phyloP scores from a whole-genome alignment of 2,329 filamentous ascomycete species.

The Grosmannia penicillata region DNA sequence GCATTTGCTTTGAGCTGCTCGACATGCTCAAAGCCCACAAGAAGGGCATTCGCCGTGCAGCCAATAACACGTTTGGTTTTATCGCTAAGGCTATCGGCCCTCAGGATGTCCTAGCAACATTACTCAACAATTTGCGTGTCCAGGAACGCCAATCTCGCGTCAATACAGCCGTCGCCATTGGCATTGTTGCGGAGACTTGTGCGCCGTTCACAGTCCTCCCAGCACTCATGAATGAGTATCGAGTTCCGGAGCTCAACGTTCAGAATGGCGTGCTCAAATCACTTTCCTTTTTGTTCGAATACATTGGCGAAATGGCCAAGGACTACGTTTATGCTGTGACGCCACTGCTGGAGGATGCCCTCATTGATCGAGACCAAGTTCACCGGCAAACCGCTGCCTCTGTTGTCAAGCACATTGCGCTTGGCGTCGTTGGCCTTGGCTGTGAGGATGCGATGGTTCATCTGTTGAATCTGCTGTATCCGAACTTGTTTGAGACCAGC shows the following conservation, averaged over 20 bases:
- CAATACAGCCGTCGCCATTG: conserved; percentile 95
- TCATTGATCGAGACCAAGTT: conserved; percentile 96
- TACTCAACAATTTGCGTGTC: conserved; percentile 91
- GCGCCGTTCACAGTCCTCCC: conserved; percentile 97
- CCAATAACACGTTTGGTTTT: conserved; percentile 99
- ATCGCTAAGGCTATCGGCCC: conserved; percentile 98
- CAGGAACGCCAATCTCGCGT: conserved; percentile 97
- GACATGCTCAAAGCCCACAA: conserved; percentile 99
- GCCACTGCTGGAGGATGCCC: conserved; percentile 84
- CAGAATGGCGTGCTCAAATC: conserved; percentile 98
- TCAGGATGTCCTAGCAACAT: conserved; percentile 87
- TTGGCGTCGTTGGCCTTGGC: conserved; percentile 92
- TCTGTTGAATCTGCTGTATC: conserved; percentile 87
- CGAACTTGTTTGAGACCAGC: conserved; percentile 94
- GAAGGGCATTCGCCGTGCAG: conserved; percentile 93
- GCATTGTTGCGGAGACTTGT: conserved; percentile 96
- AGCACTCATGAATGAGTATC: conserved; percentile 97
- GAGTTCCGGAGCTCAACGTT: conserved; percentile 94
- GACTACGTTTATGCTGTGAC: conserved; percentile 98
- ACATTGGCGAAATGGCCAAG: conserved; percentile 99
- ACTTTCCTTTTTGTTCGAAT: conserved; percentile 93
- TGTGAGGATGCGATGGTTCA: conserved; percentile 99
- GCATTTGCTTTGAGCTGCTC: conserved; percentile 95
- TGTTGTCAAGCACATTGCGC: conserved; percentile 93
- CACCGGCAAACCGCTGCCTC: conserved; percentile 92